Percentiles rank a stretch among this genome's conserved stretches.
Evolutionary conservation across 768 basidiomycete species (phyloP).

Genomic region (Tricholoma sp.): DNA sequence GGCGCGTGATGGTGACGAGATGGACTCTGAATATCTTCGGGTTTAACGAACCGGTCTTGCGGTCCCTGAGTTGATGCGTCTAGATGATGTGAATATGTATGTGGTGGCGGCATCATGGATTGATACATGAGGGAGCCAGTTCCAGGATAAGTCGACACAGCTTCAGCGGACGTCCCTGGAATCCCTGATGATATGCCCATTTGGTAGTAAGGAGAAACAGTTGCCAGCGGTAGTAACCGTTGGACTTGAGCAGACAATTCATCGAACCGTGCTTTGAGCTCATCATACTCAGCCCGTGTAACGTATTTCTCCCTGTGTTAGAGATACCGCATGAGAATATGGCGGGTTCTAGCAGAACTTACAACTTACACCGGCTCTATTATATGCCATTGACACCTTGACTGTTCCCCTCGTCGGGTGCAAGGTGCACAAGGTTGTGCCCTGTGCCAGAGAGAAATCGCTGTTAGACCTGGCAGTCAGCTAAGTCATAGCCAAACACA

Average conservation of each 20-base stretch:
- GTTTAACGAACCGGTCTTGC: conserved; percentile 20
- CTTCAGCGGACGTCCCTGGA: conserved; percentile 27
- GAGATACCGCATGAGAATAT: conserved; percentile 6
- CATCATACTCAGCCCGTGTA: conserved; percentile 70
- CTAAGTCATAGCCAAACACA: conserved; percentile 12
- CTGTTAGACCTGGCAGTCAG: conserved; percentile 18
- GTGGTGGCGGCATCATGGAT: conserved; percentile 30
- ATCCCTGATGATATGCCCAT: conserved; percentile 23
- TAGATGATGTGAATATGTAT: conserved; percentile 19
- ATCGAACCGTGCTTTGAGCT: conserved; percentile 62
- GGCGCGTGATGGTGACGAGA: conserved; percentile 17
- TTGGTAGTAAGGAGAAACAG: conserved; percentile 25
- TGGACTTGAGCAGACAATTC: conserved; percentile 54
- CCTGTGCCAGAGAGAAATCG: conserved; percentile 30
- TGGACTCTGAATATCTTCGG: conserved; percentile 19
- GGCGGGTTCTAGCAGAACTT: conserved; percentile 8
- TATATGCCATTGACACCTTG: conserved; percentile 79
- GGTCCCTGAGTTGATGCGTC: conserved; percentile 18
- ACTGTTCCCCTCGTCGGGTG: conserved; percentile 72
- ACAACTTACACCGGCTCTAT: conserved; percentile 72
- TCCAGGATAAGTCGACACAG: conserved; percentile 23
- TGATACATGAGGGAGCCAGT: conserved; percentile 25
- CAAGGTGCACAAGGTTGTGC: conserved; percentile 81
- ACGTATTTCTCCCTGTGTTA: conserved; percentile 71
- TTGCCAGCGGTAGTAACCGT: conserved; percentile 32